phyloP scores from a whole-genome alignment of 805 yeast species.

The Starmera pachycereana region DNA sequence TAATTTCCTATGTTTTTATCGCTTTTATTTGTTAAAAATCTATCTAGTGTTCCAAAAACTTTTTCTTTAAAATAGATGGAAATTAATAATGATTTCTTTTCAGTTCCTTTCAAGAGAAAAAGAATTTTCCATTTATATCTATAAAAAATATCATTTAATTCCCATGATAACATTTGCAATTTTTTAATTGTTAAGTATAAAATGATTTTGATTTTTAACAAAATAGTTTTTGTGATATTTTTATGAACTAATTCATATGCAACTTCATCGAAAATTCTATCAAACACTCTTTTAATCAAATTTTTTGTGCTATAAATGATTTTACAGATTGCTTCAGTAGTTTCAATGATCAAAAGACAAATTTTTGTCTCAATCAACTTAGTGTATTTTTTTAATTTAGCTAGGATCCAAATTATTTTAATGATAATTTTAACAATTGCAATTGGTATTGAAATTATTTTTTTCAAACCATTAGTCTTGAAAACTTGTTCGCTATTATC shows the following conservation, averaged over 20 bases:
- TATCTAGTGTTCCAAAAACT: slow-evolving; percentile 9
- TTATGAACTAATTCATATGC: slow-evolving; percentile 6
- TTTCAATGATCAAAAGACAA: slow-evolving; percentile 4
- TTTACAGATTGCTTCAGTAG: slow-evolving; percentile 6
- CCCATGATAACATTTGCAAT: slow-evolving; percentile 11
- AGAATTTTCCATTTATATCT: slow-evolving; percentile 14
- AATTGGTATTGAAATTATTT: slow-evolving; percentile 7
- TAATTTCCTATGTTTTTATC: slow-evolving; percentile 1
- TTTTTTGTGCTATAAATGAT: slow-evolving; percentile 6
- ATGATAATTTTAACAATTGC: slow-evolving; percentile 8
- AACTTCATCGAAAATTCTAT: slow-evolving; percentile 3
- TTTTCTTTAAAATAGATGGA: slow-evolving; percentile 8
- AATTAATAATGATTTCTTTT: slow-evolving; percentile 7
- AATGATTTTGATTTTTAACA: neutral
- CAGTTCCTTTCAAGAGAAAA: slow-evolving; percentile 5
- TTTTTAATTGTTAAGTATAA: slow-evolving; percentile 8
- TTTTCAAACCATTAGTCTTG: slow-evolving; percentile 3
- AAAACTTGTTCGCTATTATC: neutral
- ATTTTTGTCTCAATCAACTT: slow-evolving; percentile 9
- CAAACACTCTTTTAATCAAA: slow-evolving; percentile 6
- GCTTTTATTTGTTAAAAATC: slow-evolving; percentile 2
- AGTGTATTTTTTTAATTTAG: slow-evolving; percentile 10
- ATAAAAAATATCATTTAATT: slow-evolving; percentile 12
- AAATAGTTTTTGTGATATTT: slow-evolving; percentile 1
- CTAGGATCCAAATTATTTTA: slow-evolving; percentile 10